Conservation (phyloP, 148 eudicot species). For the Heliosperma pusillum region DNA sequence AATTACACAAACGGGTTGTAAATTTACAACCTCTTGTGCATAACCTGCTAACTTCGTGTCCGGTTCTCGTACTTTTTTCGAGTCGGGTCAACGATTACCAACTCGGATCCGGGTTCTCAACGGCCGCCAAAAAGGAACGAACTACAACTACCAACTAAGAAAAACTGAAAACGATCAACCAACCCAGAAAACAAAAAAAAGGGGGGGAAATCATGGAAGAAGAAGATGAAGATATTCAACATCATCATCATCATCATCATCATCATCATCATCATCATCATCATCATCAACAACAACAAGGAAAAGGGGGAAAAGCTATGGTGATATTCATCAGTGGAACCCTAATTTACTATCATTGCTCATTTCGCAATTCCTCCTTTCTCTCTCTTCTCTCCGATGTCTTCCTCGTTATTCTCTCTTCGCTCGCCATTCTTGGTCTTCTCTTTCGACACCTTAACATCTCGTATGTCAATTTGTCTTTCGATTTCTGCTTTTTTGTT, state of each 20-base stretch:
- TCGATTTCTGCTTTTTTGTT: neutral
- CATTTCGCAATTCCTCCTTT: constrained; percentile 59
- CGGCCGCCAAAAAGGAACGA: neutral
- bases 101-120: too few relatives aligned
- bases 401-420: constrained; percentile 85
- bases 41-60: too few relatives aligned
- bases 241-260: neutral
- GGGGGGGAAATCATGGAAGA: constrained; percentile 22
- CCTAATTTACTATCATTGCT: constrained; percentile 84
- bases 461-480: constrained; percentile 29
- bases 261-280: too few relatives aligned
- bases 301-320: constrained; percentile 46
- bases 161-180: neutral
- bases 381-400: constrained; percentile 83
- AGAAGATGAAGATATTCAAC: constrained; percentile 10
- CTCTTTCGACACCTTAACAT: constrained; percentile 90
- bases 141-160: neutral
- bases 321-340: constrained; percentile 60
- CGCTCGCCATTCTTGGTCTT: constrained; percentile 94
- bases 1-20: too few relatives aligned
- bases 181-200: neutral
- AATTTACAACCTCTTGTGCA: too few relatives aligned
- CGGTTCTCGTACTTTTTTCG: too few relatives aligned
- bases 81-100: too few relatives aligned
- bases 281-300: neutral